Conservation (phyloP, 108 stramenopile genomes). For the Skeletonema tropicum region DNA sequence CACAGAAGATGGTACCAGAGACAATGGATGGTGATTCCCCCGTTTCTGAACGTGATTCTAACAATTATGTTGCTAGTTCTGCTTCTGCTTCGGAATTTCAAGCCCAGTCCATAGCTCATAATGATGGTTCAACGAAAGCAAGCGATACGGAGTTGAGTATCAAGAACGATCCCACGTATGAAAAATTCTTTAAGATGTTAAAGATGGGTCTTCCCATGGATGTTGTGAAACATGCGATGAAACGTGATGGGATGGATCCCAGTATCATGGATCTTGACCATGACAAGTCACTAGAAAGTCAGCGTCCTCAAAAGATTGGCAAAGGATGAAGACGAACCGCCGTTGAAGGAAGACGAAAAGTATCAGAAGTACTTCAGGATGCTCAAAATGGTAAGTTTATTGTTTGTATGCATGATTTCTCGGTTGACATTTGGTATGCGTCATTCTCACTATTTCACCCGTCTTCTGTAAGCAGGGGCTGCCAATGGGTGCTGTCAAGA, state of each 20-base stretch:
- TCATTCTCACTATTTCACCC: neutral
- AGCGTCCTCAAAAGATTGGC: conserved; percentile 9
- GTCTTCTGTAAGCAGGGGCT: conserved; percentile 29
- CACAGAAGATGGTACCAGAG: neutral
- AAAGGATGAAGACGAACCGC: conserved; percentile 40
- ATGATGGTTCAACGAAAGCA: neutral
- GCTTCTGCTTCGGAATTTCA: too few relatives aligned
- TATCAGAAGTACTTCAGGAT: conserved; percentile 80
- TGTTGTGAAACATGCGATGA: conserved; percentile 73
- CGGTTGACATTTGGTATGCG: neutral
- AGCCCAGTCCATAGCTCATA: too few relatives aligned
- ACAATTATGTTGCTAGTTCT: too few relatives aligned
- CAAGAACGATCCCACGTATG: conserved; percentile 26
- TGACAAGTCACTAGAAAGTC: conserved; percentile 59
- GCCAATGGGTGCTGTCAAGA: conserved; percentile 69
- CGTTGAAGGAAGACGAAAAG: conserved; percentile 70
- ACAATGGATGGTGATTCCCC: too few relatives aligned
- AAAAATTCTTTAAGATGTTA: conserved; percentile 73
- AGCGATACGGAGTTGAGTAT: conserved; percentile 46
- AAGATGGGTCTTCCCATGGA: conserved; percentile 63
- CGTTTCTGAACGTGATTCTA: too few relatives aligned
- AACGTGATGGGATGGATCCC: conserved; percentile 71
- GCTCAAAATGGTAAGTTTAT: conserved; percentile 43
- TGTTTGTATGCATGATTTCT: neutral
- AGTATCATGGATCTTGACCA: conserved; percentile 58